Conservation (phyloP, 2,329 filamentous ascomycete genomes). For the Talaromyces sp. region DNA sequence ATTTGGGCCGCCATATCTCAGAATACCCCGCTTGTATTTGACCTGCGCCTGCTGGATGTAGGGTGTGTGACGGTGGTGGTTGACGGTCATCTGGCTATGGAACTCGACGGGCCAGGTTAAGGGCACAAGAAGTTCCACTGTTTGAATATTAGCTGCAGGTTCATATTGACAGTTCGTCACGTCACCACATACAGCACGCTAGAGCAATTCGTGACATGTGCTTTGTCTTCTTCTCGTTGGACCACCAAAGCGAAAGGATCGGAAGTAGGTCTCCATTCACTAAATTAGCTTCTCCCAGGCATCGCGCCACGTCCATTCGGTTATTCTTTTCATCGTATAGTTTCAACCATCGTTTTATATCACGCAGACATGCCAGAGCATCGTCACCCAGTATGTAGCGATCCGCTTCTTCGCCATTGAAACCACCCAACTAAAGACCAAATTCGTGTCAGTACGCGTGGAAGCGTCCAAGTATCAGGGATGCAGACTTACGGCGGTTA, state of each 20-base stretch:
- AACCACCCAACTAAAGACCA: conserved; percentile 73
- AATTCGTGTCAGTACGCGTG: conserved; percentile 10
- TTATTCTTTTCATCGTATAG: conserved; percentile 93
- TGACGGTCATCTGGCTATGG: conserved; percentile 79
- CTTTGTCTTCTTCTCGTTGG: conserved; percentile 70
- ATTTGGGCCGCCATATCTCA: conserved; percentile 76
- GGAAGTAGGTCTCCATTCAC: conserved; percentile 86
- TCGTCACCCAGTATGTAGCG: conserved; percentile 91
- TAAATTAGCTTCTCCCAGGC: conserved; percentile 88
- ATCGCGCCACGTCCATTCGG: conserved; percentile 91
- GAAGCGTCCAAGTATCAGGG: conserved; percentile 16
- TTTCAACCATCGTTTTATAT: conserved; percentile 93
- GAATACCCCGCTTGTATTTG: conserved; percentile 82
- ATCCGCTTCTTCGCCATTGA: conserved; percentile 75
- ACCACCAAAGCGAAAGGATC: conserved; percentile 81
- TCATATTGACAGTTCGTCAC: not conserved
- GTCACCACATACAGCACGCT: conserved; percentile 63
- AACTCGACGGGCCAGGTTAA: conserved; percentile 93
- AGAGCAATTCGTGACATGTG: conserved; percentile 78
- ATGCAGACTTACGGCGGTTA: conserved; percentile 74
- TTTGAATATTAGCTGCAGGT: conserved; percentile 3
- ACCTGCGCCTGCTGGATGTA: conserved; percentile 87
- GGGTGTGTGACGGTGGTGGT: conserved; percentile 88
- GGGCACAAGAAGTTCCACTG: conserved; percentile 83
- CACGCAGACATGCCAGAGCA: conserved; percentile 85